phyloP scores from a whole-genome alignment of 805 yeast genomes.

The Ogataea allantospora region DNA sequence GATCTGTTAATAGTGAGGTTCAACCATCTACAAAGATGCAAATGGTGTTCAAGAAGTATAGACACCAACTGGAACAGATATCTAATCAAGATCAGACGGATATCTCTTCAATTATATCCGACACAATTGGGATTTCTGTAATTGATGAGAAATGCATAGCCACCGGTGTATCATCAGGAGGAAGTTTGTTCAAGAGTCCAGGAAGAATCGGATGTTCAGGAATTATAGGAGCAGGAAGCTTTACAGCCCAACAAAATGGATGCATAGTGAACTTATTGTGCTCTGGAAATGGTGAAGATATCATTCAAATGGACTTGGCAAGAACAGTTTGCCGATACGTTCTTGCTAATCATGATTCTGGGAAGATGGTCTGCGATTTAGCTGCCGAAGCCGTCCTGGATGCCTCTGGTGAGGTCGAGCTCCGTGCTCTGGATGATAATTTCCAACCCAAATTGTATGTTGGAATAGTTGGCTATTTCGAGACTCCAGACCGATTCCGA shows the following conservation, averaged over 20 bases:
- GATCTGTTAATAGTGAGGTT: conserved; percentile 7
- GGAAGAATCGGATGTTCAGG: conserved; percentile 58
- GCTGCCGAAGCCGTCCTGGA: conserved; percentile 17
- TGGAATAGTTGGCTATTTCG: conserved; percentile 27
- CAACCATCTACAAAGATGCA: conserved; percentile 16
- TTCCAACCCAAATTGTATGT: conserved; percentile 20
- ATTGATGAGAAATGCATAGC: conserved; percentile 6
- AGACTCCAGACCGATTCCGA: conserved; percentile 6
- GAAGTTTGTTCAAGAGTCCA: conserved; percentile 46
- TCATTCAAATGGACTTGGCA: conserved; percentile 43
- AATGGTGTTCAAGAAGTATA: conserved; percentile 10
- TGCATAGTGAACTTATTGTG: conserved; percentile 35
- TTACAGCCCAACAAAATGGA: conserved; percentile 12
- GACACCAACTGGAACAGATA: conserved; percentile 1
- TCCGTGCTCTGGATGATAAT: conserved; percentile 22
- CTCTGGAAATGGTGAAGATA: conserved; percentile 60
- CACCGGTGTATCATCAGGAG: conserved; percentile 51
- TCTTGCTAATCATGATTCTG: conserved; percentile 4
- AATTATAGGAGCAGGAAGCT: conserved; percentile 45
- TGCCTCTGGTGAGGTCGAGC: conserved; percentile 10
- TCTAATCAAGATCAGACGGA: not conserved
- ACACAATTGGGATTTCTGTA: conserved; percentile 46
- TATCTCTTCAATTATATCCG: conserved; percentile 29
- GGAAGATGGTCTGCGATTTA: conserved; percentile 18
- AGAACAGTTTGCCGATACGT: conserved; percentile 27